Conservation (phyloP, 1,139 yeast genomes). For the Scheffersomyces segobiensis region DNA sequence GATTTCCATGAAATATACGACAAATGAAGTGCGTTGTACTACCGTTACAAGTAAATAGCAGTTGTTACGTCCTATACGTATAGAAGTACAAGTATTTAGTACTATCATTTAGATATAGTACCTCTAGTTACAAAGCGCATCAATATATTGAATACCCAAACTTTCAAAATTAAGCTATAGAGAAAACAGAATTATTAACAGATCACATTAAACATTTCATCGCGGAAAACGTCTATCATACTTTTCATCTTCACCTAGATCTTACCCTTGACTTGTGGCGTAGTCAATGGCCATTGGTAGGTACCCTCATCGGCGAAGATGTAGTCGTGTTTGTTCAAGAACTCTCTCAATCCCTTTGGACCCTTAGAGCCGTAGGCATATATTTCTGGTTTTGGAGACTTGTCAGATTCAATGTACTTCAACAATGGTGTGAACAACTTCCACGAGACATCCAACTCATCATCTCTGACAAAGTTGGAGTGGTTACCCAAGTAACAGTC, state of each 20-base stretch:
- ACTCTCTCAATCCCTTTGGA: conserved; percentile 65
- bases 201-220: background rate
- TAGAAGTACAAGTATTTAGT: background rate
- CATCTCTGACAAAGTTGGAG: conserved; percentile 96
- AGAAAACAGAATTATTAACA: background rate
- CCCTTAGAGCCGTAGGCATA: conserved; percentile 95
- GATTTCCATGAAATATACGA: too few relatives aligned
- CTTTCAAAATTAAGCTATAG: background rate
- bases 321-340: conserved; percentile 70
- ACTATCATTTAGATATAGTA: too few relatives aligned
- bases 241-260: conserved; percentile 14
- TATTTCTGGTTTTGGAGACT: conserved; percentile 60
- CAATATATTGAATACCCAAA: background rate
- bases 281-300: conserved; percentile 84
- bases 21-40: background rate
- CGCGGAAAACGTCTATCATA: background rate
- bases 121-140: background rate
- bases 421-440: conserved; percentile 87
- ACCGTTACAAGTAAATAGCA: too few relatives aligned
- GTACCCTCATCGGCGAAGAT: conserved; percentile 56
- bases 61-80: background rate
- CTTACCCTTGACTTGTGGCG: conserved; percentile 49
- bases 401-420: conserved; percentile 69
- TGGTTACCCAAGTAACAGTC: conserved; percentile 92
- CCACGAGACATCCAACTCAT: conserved; percentile 95